Base-by-base conservation (phyloP, 2,329 filamentous ascomycete species). In the Talaromyces sp. region DNA sequence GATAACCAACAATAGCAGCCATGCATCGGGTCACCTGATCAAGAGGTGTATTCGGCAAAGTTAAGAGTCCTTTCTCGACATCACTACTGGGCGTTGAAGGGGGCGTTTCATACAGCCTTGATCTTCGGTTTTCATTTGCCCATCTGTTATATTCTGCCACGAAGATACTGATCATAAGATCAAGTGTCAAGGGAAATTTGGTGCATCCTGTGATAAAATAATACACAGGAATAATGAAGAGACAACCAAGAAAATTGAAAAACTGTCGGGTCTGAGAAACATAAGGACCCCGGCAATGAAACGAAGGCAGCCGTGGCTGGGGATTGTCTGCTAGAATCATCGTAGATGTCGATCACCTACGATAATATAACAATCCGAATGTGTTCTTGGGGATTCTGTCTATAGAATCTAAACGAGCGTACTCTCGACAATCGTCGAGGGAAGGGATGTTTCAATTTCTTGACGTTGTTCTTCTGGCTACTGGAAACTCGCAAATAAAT, bases 1-100 rank as follows among this genome's bases (percentile, higher is more conserved):
- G 66, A 59, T 69, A 71, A 22, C 69, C 69, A 15, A 70, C 69
- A 19, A 71, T 62, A 0, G 65, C 62, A 6, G 66, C 66, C 57
- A 70, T 65, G 17, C 66, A 69, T 31, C 66, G 65, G 17, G 58
- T 58, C 0, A 56, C 60, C 11, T 51, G 57, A n/a, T 51, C 56
- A n/a, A 22, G 9, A 11, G 28, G 51, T 1, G 43, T 33, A 15
- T 60, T 35, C 10, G 50, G 8, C 28, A 57, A 35, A 6, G 35
- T 57, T 9, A 56, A 58, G 6, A 61, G 53, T 43, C 66, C 66
- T 46, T 62, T 58, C 21, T 57, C 37, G 19, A 60, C 52, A 35
- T 58, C 57, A 7, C 61, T 39, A 8, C 21, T 46, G 41, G 52
- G 52, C 35, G 37, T 54, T 25, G 52, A 54, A 28, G 37, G 36